A percentile compares a stretch with the other conserved stretches of the same genome.
Conservation (phyloP, 208 protist species). For the Trypanosomatidae sp. region DNA sequence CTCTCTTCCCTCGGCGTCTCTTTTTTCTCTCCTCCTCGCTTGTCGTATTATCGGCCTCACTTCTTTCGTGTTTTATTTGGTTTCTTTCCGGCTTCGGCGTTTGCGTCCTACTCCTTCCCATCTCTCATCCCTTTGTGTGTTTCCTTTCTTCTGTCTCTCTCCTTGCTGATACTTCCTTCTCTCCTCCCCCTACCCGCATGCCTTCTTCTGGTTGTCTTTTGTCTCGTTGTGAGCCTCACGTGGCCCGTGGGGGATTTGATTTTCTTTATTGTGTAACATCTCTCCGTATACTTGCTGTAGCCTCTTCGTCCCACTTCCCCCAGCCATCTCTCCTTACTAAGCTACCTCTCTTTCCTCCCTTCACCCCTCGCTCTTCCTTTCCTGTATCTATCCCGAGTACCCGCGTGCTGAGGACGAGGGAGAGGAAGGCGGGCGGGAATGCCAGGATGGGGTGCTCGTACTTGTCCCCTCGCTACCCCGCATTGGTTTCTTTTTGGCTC, state of each 20-base stretch:
- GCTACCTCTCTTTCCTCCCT: constrained; percentile 8
- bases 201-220: background rate
- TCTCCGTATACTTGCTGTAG: background rate
- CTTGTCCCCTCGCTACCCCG: background rate
- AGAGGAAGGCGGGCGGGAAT: background rate
- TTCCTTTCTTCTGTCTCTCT: background rate
- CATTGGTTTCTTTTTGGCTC: background rate
- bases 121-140: background rate
- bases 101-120: background rate
- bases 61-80: background rate
- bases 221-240: background rate
- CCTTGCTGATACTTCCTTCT: constrained; percentile 8
- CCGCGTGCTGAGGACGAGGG: background rate
- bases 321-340: constrained; percentile 6
- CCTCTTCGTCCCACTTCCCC: background rate
- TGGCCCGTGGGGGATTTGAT: background rate
- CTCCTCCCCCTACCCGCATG: background rate
- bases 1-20: background rate
- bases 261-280: background rate
- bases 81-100: constrained; percentile 1
- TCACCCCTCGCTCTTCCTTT: background rate
- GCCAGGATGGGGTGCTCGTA: background rate
- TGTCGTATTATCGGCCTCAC: background rate
- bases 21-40: background rate
- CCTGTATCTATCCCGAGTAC: background rate